These are phyloP conservation scores for Aaosphaeria arxii DNA, from an alignment of 2,329 filamentous ascomycete species.

Conservation along the genomic window DNA sequence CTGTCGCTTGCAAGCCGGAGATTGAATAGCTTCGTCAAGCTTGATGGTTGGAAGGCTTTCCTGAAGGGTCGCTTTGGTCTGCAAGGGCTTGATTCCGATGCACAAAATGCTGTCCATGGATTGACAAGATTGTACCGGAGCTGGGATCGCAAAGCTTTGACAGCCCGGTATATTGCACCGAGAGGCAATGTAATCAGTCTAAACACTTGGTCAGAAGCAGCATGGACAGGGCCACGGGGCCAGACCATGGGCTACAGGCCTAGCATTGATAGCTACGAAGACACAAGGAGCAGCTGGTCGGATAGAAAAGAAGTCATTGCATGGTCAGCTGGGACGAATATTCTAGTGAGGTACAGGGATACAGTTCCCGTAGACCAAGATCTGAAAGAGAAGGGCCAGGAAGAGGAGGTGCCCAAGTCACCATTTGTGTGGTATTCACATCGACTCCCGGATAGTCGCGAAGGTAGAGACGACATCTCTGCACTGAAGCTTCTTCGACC, in stretches of 20 bases:
- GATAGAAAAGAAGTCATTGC: constrained; percentile 55
- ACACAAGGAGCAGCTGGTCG: constrained; percentile 36
- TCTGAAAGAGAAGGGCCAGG: constrained; percentile 14
- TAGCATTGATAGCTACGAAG: constrained; percentile 56
- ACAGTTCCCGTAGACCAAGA: constrained; percentile 26
- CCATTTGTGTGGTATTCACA: constrained; percentile 50
- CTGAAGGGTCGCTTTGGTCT: constrained; percentile 29
- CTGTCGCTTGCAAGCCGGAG: constrained; percentile 21
- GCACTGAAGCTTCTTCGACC: constrained; percentile 52
- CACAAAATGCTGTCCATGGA: constrained; percentile 46
- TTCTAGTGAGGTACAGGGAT: constrained; percentile 51
- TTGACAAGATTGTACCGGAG: constrained; percentile 57
- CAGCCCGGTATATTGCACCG: constrained; percentile 50
- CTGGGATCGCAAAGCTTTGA: constrained; percentile 55
- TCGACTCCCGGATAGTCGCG: constrained; percentile 48
- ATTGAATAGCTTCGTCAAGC: constrained; percentile 19
- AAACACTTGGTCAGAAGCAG: constrained; percentile 28
- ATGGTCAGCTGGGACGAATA: constrained; percentile 59
- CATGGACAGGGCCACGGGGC: constrained; percentile 42
- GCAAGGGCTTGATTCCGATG: constrained; percentile 18
- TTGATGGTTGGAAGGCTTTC: constrained; percentile 34
- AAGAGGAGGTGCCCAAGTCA: constrained; percentile 18
- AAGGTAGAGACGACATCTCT: constrained; percentile 59
- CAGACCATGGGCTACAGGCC: constrained; percentile 61
- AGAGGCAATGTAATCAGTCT: constrained; percentile 20